Conservation (phyloP, 1,139 yeast genomes). For the Meyerozyma elateridarum region DNA sequence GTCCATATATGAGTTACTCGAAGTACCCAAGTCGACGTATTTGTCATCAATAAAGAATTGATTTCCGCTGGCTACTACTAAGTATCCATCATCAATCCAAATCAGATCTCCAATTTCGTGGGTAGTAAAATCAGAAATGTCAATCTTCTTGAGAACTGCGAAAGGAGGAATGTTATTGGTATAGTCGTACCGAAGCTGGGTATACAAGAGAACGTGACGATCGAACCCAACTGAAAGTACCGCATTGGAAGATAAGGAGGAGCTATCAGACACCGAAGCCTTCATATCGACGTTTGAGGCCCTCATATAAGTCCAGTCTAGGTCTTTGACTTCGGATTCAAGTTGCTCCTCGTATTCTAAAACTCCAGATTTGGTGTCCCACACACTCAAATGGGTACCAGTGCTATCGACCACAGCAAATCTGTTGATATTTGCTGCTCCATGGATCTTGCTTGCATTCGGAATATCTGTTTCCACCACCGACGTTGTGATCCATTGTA, state of each 20-base stretch:
- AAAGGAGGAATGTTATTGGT: constrained; percentile 77
- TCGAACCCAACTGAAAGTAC: constrained; percentile 76
- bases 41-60: constrained; percentile 82
- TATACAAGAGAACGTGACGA: constrained; percentile 58
- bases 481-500: constrained; percentile 50
- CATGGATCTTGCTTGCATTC: constrained; percentile 54
- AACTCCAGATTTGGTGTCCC: constrained; percentile 70
- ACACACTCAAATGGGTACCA: constrained; percentile 53
- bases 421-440: constrained; percentile 65
- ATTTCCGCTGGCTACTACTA: constrained; percentile 85
- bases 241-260: constrained; percentile 46
- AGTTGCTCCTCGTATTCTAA: constrained; percentile 57
- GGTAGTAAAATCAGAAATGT: constrained; percentile 64
- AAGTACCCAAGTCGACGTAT: constrained; percentile 34
- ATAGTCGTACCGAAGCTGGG: constrained; percentile 84
- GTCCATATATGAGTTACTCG: constrained; percentile 24
- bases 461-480: constrained; percentile 51
- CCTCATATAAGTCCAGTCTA: constrained; percentile 79
- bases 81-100: constrained; percentile 75
- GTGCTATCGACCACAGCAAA: constrained; percentile 62
- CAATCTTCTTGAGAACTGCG: constrained; percentile 69
- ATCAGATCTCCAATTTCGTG: constrained; percentile 85
- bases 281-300: constrained; percentile 17
- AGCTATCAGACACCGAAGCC: not conserved
- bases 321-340: constrained; percentile 46